Evolutionary conservation across 495 filamentous ascomycete species (phyloP).

Genomic region (Aspergillus biplanus): DNA sequence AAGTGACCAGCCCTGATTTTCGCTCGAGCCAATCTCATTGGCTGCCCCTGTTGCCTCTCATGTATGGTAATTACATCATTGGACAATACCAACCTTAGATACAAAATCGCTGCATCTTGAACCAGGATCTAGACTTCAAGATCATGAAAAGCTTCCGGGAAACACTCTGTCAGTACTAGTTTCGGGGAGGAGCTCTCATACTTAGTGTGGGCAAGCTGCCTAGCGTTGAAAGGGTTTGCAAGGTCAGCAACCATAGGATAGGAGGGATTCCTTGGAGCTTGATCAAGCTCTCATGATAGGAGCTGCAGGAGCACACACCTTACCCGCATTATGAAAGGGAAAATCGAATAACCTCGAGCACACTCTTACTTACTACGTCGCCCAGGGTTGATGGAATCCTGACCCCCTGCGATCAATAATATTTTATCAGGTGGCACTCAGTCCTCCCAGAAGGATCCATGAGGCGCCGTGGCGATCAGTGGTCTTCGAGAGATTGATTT

Average conservation of each 20-base stretch:
- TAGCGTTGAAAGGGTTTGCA: constrained; percentile 1
- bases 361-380: too few species aligned
- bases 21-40: constrained; percentile 28
- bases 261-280: background rate
- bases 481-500: background rate
- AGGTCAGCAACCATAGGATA: too few species aligned
- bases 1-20: constrained; percentile 40
- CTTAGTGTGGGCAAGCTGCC: constrained; percentile 17
- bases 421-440: background rate
- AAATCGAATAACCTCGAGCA: too few species aligned
- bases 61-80: constrained; percentile 24
- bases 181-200: constrained; percentile 1
- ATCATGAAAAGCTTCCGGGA: constrained; percentile 8
- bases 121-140: constrained; percentile 20
- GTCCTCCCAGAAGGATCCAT: background rate
- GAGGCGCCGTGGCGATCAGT: background rate
- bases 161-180: background rate
- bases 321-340: too few species aligned
- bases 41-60: constrained; percentile 17
- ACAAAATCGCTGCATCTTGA: constrained; percentile 18
- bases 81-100: constrained; percentile 11
- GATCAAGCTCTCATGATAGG: background rate
- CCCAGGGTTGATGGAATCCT: background rate
- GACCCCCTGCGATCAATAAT: background rate
- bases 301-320: background rate